Evolutionary conservation across 2,329 filamentous ascomycete species (phyloP).

Genomic region (Penicillium sp.): DNA sequence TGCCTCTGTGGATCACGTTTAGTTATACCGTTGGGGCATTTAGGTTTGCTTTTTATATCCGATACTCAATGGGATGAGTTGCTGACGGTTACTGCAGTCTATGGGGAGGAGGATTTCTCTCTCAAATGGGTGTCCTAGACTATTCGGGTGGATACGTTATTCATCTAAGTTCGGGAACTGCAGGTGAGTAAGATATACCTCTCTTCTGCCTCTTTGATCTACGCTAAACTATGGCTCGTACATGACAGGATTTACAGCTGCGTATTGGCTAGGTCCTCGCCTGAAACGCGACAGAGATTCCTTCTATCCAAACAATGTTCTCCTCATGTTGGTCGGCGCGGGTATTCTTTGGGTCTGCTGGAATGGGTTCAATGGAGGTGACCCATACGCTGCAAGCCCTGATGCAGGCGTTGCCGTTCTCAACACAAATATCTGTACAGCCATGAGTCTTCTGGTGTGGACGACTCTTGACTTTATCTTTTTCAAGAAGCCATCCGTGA

Average conservation of each 20-base stretch:
- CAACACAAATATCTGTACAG: slow-evolving; percentile 59
- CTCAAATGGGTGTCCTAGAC: slow-evolving; percentile 56
- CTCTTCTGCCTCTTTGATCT: neutral
- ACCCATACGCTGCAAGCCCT: slow-evolving; percentile 58
- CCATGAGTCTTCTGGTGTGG: slow-evolving; percentile 57
- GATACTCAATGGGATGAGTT: neutral
- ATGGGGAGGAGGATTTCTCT: slow-evolving; percentile 57
- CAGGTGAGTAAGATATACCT: slow-evolving; percentile 38
- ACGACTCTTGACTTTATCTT: slow-evolving; percentile 54
- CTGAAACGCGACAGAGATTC: slow-evolving; percentile 45
- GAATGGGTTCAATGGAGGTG: slow-evolving; percentile 62
- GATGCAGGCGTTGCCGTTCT: slow-evolving; percentile 59
- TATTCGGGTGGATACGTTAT: slow-evolving; percentile 62
- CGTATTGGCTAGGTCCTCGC: slow-evolving; percentile 57
- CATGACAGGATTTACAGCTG: slow-evolving; percentile 46
- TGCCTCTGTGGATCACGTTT: slow-evolving; percentile 59
- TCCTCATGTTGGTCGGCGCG: slow-evolving; percentile 54
- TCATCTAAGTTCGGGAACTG: slow-evolving; percentile 59
- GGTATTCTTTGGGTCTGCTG: slow-evolving; percentile 60
- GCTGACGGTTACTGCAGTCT: slow-evolving; percentile 35
- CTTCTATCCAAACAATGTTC: slow-evolving; percentile 54
- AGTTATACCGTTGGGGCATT: slow-evolving; percentile 52
- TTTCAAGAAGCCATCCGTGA: slow-evolving; percentile 57
- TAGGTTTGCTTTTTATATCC: slow-evolving; percentile 9
- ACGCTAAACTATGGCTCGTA: neutral